A percentile compares a stretch with the other conserved stretches of the same genome.
Evolutionary conservation across 176 grass and related monocot genomes (phyloP).

Genomic region (Cymbopogon citratus): DNA sequence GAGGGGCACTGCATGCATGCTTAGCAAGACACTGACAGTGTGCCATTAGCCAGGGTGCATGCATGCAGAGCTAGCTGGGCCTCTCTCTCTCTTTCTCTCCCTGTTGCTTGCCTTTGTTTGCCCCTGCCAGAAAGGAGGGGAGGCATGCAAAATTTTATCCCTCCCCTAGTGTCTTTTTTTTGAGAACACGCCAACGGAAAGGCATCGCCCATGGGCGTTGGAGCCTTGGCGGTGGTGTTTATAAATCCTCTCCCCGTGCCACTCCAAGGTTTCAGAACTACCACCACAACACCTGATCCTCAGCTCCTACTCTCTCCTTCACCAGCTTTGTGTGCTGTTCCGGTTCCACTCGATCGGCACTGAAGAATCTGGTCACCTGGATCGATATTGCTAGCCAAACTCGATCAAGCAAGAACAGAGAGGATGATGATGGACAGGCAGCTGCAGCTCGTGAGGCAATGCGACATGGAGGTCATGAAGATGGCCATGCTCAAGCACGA

Average conservation of each 20-base stretch:
- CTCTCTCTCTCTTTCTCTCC: neutral
- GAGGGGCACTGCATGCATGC: constrained; percentile 46
- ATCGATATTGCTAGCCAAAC: neutral
- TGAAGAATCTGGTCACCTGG: neutral
- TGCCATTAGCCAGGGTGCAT: constrained; percentile 36
- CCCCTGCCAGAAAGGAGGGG: constrained; percentile 50
- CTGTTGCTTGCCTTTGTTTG: neutral
- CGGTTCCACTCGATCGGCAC: neutral
- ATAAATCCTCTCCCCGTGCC: constrained; percentile 35
- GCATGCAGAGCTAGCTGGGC: neutral
- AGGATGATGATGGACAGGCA: constrained; percentile 56
- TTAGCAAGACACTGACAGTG: constrained; percentile 11
- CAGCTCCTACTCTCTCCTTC: neutral
- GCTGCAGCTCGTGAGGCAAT: constrained; percentile 39
- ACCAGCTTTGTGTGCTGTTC: neutral
- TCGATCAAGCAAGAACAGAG: neutral
- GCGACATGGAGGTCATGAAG: constrained; percentile 83
- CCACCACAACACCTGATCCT: neutral
- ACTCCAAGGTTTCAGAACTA: constrained; percentile 21
- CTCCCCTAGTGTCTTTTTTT: constrained; percentile 35
- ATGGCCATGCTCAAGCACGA: constrained; percentile 91
- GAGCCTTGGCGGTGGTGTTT: constrained; percentile 21
- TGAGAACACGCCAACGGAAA: constrained; percentile 19
- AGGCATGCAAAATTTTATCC: constrained; percentile 23
- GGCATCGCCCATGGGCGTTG: neutral